Evolutionary conservation across 768 basidiomycete species (phyloP).

Genomic region (Cystobasidium ongulense): DNA sequence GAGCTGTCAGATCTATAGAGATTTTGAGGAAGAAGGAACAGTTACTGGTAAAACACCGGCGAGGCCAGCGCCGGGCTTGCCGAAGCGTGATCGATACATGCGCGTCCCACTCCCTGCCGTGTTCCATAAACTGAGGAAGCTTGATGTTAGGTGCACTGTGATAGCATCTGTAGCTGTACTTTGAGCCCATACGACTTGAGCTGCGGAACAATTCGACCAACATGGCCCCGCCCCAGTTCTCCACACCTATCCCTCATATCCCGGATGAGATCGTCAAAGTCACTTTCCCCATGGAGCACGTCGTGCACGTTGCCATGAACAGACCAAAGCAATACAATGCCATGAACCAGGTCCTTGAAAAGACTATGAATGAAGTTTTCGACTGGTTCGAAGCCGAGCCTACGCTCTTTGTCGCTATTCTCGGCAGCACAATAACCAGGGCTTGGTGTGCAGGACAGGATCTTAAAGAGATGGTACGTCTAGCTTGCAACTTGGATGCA

Average conservation of each 20-base stretch:
- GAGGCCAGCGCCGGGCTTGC: too few species aligned
- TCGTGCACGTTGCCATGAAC: conserved; percentile 54
- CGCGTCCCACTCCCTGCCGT: too few species aligned
- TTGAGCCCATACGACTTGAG: background rate
- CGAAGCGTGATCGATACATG: too few species aligned
- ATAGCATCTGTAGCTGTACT: too few species aligned
- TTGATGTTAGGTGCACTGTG: too few species aligned
- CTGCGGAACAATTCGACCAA: background rate
- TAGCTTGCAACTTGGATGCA: background rate
- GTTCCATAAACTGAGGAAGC: too few species aligned
- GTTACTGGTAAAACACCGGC: too few species aligned
- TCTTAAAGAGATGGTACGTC: conserved; percentile 9
- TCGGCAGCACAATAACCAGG: conserved; percentile 30
- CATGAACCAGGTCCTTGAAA: conserved; percentile 46
- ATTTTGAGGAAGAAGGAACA: too few species aligned
- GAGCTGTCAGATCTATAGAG: background rate
- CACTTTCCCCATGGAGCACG: conserved; percentile 25
- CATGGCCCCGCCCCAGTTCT: background rate
- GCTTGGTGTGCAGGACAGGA: conserved; percentile 40
- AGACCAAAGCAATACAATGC: conserved; percentile 66
- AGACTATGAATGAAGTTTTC: conserved; percentile 33
- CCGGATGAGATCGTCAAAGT: conserved; percentile 30
- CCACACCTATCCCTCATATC: background rate
- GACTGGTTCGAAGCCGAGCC: conserved; percentile 40
- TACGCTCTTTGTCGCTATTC: conserved; percentile 35